Percentiles rank a stretch among this genome's conserved stretches.
phyloP scores from a whole-genome alignment of 805 yeast genomes.

The Nakazawaea molendinolei region DNA sequence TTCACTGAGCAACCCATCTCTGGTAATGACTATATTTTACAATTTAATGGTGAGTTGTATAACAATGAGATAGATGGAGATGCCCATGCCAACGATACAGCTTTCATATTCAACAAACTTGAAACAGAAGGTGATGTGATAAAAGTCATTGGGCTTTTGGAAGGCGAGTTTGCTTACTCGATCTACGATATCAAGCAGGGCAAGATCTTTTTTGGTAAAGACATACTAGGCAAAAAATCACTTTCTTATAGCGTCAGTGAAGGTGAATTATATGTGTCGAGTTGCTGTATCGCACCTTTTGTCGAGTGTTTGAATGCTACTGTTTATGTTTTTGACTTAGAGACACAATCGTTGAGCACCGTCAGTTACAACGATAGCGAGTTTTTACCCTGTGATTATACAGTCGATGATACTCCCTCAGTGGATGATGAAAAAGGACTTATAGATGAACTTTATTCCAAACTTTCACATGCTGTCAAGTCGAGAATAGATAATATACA shows the following conservation, averaged over 20 bases:
- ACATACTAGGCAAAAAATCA: constrained; percentile 75
- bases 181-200: constrained; percentile 36
- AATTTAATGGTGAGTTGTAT: constrained; percentile 90
- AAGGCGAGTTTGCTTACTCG: constrained; percentile 81
- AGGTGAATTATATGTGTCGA: constrained; percentile 37
- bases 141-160: constrained; percentile 35
- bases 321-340: constrained; percentile 37
- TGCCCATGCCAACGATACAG: constrained; percentile 52
- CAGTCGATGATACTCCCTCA: constrained; percentile 11
- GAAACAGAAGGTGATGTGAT: constrained; percentile 28
- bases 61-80: constrained; percentile 40
- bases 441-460: constrained; percentile 17
- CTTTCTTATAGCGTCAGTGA: constrained; percentile 37
- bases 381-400: constrained; percentile 15
- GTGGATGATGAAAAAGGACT: constrained; percentile 7
- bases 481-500: constrained; percentile 54
- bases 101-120: constrained; percentile 37
- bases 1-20: constrained; percentile 66
- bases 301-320: constrained; percentile 50
- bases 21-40: constrained; percentile 36
- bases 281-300: constrained; percentile 31
- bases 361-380: constrained; percentile 12
- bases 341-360: constrained; percentile 15
- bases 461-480: constrained; percentile 32
- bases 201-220: constrained; percentile 73